Conservation (phyloP, 169 alveolate species). For the Ichthyophthirius multifiliis region DNA sequence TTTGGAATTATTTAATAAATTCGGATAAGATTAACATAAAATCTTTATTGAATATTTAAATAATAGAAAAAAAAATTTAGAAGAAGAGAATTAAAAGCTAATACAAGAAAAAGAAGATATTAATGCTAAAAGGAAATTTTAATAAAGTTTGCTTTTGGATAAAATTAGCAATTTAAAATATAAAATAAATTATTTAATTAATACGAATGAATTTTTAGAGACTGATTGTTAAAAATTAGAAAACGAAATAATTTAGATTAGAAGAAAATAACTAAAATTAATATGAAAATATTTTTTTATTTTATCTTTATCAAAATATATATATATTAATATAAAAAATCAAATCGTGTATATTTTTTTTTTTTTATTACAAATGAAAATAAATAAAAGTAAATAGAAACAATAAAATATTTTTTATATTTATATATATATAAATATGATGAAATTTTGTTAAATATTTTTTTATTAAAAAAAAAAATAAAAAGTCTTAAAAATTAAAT, state of each 20-base stretch:
- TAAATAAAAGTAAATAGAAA: no score
- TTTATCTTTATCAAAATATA: no score
- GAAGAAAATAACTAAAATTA: constrained; percentile 2
- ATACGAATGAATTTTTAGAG: neutral
- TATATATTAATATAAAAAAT: no score
- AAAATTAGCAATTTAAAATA: neutral
- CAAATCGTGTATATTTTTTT: no score
- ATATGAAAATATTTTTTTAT: no score
- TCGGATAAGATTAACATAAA: neutral
- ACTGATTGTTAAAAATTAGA: neutral
- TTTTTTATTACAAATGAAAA: no score
- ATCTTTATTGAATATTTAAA: neutral
- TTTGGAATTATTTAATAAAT: neutral
- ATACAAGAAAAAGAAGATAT: neutral
- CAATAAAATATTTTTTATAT: no score
- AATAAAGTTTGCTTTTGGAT: neutral
- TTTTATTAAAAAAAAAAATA: no score
- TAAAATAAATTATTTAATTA: neutral
- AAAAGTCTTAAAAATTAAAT: no score
- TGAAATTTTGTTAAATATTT: no score
- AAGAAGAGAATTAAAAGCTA: neutral
- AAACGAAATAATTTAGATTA: neutral
- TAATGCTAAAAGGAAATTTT: neutral
- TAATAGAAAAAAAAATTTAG: neutral
- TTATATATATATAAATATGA: no score